phyloP scores from a whole-genome alignment of 1,284 basidiomycete species.

The Trichosporon asahii region DNA sequence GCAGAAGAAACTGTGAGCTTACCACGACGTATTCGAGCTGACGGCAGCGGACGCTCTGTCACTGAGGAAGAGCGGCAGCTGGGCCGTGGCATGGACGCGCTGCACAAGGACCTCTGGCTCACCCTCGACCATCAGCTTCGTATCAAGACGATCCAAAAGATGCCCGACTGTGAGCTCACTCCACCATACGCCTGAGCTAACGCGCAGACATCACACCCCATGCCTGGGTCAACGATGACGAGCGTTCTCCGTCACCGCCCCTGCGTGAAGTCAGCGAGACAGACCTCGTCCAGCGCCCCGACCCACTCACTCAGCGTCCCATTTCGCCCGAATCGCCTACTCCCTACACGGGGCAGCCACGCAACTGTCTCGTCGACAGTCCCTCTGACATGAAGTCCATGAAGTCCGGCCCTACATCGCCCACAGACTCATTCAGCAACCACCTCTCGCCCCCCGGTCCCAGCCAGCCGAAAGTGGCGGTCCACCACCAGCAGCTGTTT shows the following conservation, averaged over 20 bases:
- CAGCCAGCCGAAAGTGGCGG: not conserved
- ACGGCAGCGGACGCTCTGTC: constrained; percentile 1
- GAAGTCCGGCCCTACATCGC: not conserved
- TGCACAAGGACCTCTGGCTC: not conserved
- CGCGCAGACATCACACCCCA: not conserved
- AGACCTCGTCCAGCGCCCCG: not conserved
- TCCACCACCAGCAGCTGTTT: not conserved
- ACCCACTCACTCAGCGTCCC: not conserved
- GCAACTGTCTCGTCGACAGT: not conserved
- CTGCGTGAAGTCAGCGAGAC: not conserved
- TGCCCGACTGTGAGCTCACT: not conserved
- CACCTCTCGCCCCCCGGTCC: not conserved
- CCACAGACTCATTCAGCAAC: not conserved
- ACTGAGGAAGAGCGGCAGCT: not conserved
- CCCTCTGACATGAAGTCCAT: not conserved
- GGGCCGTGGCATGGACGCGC: not conserved
- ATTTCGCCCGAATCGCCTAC: not conserved
- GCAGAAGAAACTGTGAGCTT: not conserved
- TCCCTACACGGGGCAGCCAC: not conserved
- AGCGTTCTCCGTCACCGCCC: not conserved
- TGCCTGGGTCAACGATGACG: not conserved
- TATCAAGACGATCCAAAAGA: not conserved
- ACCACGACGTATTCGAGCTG: not conserved
- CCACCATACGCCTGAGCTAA: no score
- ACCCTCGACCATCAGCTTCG: not conserved